Conservation (phyloP, 257 asterid species). For the Solanum chaucha region DNA sequence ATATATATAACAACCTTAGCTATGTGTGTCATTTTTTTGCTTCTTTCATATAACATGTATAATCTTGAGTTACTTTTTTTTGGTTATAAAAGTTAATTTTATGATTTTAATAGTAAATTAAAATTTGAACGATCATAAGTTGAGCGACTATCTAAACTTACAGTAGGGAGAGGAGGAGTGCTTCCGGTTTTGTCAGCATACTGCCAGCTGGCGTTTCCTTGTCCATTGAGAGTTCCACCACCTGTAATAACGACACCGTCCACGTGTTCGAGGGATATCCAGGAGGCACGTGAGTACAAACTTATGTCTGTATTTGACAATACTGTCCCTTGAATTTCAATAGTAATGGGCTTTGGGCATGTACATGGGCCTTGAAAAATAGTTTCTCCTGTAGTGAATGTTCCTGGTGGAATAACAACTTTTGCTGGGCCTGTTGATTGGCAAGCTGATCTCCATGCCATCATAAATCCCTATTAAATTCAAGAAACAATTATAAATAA, state of each 20-base stretch:
- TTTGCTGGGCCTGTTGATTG: slow-evolving; percentile 16
- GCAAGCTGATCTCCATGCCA: slow-evolving; percentile 55
- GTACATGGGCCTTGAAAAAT: slow-evolving; percentile 52
- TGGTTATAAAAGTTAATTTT: not conserved
- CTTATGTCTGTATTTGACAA: slow-evolving; percentile 37
- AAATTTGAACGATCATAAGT: not conserved
- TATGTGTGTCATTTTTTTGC: not conserved
- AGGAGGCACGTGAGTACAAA: slow-evolving; percentile 13
- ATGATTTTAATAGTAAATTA: too few species aligned
- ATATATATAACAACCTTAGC: not conserved
- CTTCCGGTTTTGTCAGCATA: not conserved
- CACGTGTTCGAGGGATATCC: slow-evolving; percentile 36
- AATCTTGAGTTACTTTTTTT: not conserved
- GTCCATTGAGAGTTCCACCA: slow-evolving; percentile 53
- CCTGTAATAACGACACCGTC: slow-evolving; percentile 37
- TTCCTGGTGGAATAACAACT: slow-evolving; percentile 36
- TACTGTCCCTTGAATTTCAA: slow-evolving; percentile 48
- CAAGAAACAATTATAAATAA: not conserved
- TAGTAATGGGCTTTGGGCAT: slow-evolving; percentile 13
- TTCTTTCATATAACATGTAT: too few species aligned
- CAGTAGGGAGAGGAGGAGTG: slow-evolving; percentile 15
- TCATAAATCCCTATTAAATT: slow-evolving; percentile 27
- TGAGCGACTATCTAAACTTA: not conserved
- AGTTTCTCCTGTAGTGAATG: slow-evolving; percentile 31
- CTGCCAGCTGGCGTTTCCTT: slow-evolving; percentile 29